A percentile compares a stretch with the other conserved stretches of the same genome.
phyloP scores from a whole-genome alignment of 345 rosid genomes.

The Euphorbia lathyris region DNA sequence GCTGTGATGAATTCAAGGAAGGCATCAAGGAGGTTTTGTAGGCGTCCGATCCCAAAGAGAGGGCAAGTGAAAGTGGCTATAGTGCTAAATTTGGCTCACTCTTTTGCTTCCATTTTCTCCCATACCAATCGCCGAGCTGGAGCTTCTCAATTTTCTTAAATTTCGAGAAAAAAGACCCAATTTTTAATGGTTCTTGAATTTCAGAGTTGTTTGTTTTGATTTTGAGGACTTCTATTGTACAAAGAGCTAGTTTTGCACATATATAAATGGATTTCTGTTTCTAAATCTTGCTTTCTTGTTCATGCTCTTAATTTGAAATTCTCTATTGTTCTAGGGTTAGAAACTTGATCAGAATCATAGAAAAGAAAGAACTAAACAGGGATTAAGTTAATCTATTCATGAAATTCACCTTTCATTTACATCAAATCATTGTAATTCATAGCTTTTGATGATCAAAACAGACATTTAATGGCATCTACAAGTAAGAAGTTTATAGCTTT shows the following conservation, averaged over 20 bases:
- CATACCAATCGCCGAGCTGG: constrained; percentile 19
- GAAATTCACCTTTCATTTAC: background rate
- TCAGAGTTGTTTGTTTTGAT: background rate
- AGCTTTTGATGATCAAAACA: background rate
- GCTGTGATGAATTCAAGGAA: constrained; percentile 22
- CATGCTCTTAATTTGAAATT: background rate
- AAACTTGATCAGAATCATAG: too few species aligned
- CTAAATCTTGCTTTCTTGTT: background rate
- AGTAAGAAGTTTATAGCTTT: too few species aligned
- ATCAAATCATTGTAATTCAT: too few species aligned
- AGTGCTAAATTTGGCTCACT: constrained; percentile 48
- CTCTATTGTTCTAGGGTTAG: too few species aligned
- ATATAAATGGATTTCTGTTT: background rate
- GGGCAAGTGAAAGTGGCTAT: constrained; percentile 73
- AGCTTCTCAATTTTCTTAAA: constrained; percentile 24
- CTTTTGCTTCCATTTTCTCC: constrained; percentile 56
- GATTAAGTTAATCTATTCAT: background rate
- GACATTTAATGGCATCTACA: background rate
- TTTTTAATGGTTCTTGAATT: background rate
- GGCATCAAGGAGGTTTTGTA: constrained; percentile 24
- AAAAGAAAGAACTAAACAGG: too few species aligned
- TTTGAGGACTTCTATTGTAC: background rate
- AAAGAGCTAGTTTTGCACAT: background rate
- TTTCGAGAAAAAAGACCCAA: too few species aligned
- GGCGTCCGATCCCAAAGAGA: constrained; percentile 72